A percentile compares a stretch with the other conserved stretches of the same genome.
phyloP scores from a whole-genome alignment of 164 flowering plant species.

The Liriodendron chinense region DNA sequence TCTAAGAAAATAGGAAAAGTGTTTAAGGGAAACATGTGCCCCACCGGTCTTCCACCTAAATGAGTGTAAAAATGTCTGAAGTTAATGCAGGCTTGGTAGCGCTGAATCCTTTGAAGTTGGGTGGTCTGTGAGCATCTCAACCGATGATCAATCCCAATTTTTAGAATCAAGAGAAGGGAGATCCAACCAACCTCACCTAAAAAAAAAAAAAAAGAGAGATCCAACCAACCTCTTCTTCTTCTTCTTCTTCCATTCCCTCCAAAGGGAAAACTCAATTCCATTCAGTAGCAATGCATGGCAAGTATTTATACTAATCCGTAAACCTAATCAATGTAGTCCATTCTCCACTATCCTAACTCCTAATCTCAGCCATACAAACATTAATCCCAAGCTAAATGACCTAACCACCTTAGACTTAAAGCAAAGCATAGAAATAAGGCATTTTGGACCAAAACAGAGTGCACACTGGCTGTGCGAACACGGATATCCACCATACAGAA shows the following conservation, averaged over 20 bases:
- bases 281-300: not conserved
- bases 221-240: not conserved
- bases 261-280: not conserved
- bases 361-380: not conserved
- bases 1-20: too few species aligned
- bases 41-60: too few species aligned
- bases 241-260: not conserved
- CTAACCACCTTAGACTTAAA: not conserved
- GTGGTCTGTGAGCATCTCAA: too few species aligned
- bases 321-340: not conserved
- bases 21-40: too few species aligned
- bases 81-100: too few species aligned
- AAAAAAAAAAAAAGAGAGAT: too few species aligned
- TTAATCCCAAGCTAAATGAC: not conserved
- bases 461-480: not conserved
- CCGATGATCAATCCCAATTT: too few species aligned
- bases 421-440: not conserved
- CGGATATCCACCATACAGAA: not conserved
- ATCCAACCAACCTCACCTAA: not conserved
- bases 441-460: not conserved
- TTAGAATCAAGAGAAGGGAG: too few species aligned
- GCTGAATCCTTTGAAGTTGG: too few species aligned
- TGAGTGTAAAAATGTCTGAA: too few species aligned
- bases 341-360: not conserved
- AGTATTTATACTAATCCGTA: not conserved